Base-by-base conservation (phyloP, 371 early-diverging fungal genomes). In the Mortierella sp. region DNA sequence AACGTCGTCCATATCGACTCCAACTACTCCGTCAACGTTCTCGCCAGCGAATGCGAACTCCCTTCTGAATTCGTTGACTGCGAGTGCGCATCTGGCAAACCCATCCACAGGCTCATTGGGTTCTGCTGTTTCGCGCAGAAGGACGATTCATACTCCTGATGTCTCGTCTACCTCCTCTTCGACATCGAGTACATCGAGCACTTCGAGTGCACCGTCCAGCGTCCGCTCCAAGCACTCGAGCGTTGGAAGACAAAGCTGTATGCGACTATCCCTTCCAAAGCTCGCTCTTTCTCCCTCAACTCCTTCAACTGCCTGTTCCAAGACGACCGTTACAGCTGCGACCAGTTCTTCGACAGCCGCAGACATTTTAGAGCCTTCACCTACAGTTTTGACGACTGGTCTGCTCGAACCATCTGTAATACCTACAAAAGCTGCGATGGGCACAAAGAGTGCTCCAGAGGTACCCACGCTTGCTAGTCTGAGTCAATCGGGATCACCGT, bases 21-120 rank as follows among this genome's bases (percentile, higher is more conserved):
- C 76, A 2, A 75, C 69, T n/a, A 75, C 76, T 0, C 76, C 76
- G 0, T 64, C 69, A 11, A 75, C 69, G 0, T 75, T 75, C 32
- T 64, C 76, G 14, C 60, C 76, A 5, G 50, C 64, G 12, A 60
- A 57, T 23, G 44, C 60, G 2, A 61, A 51, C 24, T 60, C 75
- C 3, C 51, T 73, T 7, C 39, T 73, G 41, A 67, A 73, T 0
- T 73, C 75, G 0, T 49, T 73, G 30, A 62, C 44, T n/a, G 49
- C 64, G 14, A 73, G 54, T 21, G 56, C 64, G 2, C 75, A 73
- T 11, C 28, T 73, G 19, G 57, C 62, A 4, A 59, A 50, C 6
- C 66, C 72, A 7, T 44, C 48, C 26, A 24, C 48, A 5, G 24
- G n/a, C 19, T 7, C 26, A 21, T 6, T 9, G 6, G 49, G 55